Evolutionary conservation across 257 asterid genomes (phyloP).

Genomic region (Solanum medicagineum): DNA sequence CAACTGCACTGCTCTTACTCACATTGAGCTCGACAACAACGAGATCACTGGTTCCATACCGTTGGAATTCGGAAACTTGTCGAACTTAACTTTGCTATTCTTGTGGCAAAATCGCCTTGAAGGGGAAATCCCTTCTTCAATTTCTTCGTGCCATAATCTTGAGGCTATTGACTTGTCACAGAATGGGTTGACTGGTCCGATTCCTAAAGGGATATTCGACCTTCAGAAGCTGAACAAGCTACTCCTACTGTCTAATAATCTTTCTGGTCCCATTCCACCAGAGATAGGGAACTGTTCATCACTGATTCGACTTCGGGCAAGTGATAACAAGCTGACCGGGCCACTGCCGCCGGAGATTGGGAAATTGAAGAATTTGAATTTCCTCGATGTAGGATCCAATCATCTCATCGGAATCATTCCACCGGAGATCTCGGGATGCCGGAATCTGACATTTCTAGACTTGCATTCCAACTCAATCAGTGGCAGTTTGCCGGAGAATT

Average conservation of each 20-base stretch:
- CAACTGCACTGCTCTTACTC: constrained; percentile 43
- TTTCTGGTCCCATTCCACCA: constrained; percentile 51
- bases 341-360: constrained; percentile 54
- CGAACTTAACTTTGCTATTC: constrained; percentile 40
- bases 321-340: constrained; percentile 47
- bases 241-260: constrained; percentile 43
- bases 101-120: constrained; percentile 60
- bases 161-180: constrained; percentile 63
- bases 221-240: constrained; percentile 49
- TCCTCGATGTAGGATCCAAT: constrained; percentile 61
- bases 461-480: constrained; percentile 62
- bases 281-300: constrained; percentile 65
- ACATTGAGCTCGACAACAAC: constrained; percentile 71
- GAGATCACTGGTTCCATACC: constrained; percentile 64
- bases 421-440: constrained; percentile 48
- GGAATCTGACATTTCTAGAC: constrained; percentile 65
- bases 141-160: constrained; percentile 44
- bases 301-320: constrained; percentile 55
- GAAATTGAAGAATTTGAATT: constrained; percentile 45
- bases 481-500: constrained; percentile 41
- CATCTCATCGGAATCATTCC: constrained; percentile 50
- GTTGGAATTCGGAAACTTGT: constrained; percentile 38
- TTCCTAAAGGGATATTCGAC: constrained; percentile 52
- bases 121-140: constrained; percentile 50
- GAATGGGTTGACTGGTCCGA: constrained; percentile 46